These are phyloP conservation scores for Globisporangium cystogenes DNA, from an alignment of 352 stramenopile species.

Conservation along the genomic window DNA sequence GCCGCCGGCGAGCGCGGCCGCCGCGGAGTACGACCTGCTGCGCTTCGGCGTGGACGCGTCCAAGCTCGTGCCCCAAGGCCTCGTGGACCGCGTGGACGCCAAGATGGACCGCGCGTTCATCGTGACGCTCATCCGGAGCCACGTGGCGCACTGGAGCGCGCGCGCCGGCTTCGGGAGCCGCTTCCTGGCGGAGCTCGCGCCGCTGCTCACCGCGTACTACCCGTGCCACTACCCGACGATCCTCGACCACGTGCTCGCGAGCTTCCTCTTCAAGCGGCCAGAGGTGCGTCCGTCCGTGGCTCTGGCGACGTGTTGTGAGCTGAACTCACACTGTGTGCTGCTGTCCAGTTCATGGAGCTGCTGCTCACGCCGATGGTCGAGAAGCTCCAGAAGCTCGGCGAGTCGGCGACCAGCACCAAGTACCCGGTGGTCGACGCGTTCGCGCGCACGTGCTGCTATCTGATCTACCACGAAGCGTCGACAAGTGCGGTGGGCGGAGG, in stretches of 20 bases:
- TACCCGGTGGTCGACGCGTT: constrained; percentile 71
- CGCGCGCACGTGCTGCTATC: constrained; percentile 25
- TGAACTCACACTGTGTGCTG: neutral
- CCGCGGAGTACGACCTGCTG: constrained; percentile 49
- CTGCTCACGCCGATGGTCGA: constrained; percentile 66
- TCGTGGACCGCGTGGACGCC: constrained; percentile 77
- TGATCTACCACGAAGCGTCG: neutral
- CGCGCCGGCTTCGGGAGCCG: constrained; percentile 55
- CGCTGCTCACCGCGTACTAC: constrained; percentile 75
- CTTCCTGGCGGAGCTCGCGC: constrained; percentile 68
- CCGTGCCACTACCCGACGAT: constrained; percentile 77
- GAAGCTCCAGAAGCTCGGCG: constrained; percentile 58
- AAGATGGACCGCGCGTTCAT: constrained; percentile 51
- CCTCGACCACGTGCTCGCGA: constrained; percentile 72
- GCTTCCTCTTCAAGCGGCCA: constrained; percentile 72
- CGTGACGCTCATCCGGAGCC: constrained; percentile 40
- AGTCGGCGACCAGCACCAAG: constrained; percentile 49
- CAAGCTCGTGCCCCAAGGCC: constrained; percentile 77
- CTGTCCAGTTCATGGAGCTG: constrained; percentile 36
- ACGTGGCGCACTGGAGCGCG: constrained; percentile 70
- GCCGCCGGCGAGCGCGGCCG: neutral
- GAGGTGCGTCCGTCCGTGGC: no score
- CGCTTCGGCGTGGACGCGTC: constrained; percentile 64
- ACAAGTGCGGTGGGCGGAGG: no score
- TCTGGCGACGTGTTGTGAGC: no score